Percentiles rank a stretch among this genome's conserved stretches.
Conservation (phyloP, 2,329 filamentous ascomycete species). For the Aspergillus pseudonomiae region DNA sequence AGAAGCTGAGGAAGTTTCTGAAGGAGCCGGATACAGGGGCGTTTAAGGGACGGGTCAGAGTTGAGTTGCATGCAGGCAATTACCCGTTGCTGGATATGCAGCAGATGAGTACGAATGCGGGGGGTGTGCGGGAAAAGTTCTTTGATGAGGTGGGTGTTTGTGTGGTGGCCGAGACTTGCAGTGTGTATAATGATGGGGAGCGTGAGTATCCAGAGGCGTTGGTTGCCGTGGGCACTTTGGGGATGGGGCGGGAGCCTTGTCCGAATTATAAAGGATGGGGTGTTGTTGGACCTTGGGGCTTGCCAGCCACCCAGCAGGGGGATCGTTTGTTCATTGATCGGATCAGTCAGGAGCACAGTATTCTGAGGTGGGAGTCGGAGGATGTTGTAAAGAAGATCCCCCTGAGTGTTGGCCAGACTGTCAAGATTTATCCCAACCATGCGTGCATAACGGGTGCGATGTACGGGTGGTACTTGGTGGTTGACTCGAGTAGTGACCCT, state of each 20-base stretch:
- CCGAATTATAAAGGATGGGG: constrained; percentile 73
- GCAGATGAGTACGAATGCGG: constrained; percentile 72
- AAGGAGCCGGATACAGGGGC: constrained; percentile 7
- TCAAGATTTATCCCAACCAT: constrained; percentile 79
- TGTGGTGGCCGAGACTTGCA: constrained; percentile 72
- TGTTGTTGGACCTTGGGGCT: constrained; percentile 64
- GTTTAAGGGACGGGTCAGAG: constrained; percentile 34
- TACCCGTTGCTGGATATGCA: constrained; percentile 78
- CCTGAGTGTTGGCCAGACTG: constrained; percentile 65
- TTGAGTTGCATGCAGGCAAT: constrained; percentile 76
- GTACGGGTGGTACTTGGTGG: constrained; percentile 73
- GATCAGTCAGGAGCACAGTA: constrained; percentile 78
- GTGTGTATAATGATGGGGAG: constrained; percentile 65
- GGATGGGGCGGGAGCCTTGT: constrained; percentile 73
- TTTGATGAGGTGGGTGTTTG: constrained; percentile 65
- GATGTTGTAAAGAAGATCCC: constrained; percentile 46
- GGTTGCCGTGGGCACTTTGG: constrained; percentile 69
- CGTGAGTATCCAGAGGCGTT: constrained; percentile 63
- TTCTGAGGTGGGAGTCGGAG: constrained; percentile 62
- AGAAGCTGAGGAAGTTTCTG: constrained; percentile 33
- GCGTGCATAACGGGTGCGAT: constrained; percentile 74
- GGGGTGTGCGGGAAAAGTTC: constrained; percentile 31
- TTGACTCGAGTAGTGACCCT: constrained; percentile 62
- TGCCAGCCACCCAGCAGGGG: constrained; percentile 27
- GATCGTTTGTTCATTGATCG: constrained; percentile 68